Percentiles rank a stretch among this genome's conserved stretches.
phyloP scores from a whole-genome alignment of 805 yeast species.

The Saccharomyces paradoxus region DNA sequence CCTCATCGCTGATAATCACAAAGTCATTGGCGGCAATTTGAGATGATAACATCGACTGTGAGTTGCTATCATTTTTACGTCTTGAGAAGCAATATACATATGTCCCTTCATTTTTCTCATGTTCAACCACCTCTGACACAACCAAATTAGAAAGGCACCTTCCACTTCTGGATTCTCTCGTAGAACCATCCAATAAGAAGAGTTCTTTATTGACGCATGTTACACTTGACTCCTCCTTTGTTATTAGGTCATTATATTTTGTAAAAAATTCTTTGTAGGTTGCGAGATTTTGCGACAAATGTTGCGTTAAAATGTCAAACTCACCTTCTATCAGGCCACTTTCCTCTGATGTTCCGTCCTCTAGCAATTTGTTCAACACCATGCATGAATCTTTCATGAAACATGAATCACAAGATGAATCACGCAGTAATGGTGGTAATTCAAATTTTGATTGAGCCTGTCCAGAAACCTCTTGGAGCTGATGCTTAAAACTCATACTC shows the following conservation, averaged over 20 bases:
- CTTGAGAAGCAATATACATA: constrained; percentile 46
- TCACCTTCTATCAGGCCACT: constrained; percentile 45
- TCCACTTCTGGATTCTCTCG: constrained; percentile 56
- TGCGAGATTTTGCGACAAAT: constrained; percentile 33
- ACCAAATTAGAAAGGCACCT: constrained; percentile 46
- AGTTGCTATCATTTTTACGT: constrained; percentile 7
- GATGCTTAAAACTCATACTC: constrained; percentile 49
- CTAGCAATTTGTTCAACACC: constrained; percentile 52
- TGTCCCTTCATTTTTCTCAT: constrained; percentile 14
- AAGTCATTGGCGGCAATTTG: constrained; percentile 54
- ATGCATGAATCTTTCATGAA: constrained; percentile 50
- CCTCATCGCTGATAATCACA: constrained; percentile 69
- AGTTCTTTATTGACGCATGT: constrained; percentile 48
- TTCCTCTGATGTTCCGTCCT: constrained; percentile 46
- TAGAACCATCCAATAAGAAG: constrained; percentile 44
- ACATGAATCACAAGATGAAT: constrained; percentile 56
- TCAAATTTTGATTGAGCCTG: constrained; percentile 19
- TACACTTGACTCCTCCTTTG: constrained; percentile 61
- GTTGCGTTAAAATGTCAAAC: constrained; percentile 44
- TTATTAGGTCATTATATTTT: constrained; percentile 66
- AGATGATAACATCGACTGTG: constrained; percentile 26
- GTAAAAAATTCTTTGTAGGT: constrained; percentile 48
- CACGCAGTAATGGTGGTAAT: constrained; percentile 47
- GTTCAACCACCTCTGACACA: constrained; percentile 28
- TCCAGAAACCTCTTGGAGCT: constrained; percentile 12